Conservation (phyloP, 106 monocot species). For the Chionographis japonica region DNA sequence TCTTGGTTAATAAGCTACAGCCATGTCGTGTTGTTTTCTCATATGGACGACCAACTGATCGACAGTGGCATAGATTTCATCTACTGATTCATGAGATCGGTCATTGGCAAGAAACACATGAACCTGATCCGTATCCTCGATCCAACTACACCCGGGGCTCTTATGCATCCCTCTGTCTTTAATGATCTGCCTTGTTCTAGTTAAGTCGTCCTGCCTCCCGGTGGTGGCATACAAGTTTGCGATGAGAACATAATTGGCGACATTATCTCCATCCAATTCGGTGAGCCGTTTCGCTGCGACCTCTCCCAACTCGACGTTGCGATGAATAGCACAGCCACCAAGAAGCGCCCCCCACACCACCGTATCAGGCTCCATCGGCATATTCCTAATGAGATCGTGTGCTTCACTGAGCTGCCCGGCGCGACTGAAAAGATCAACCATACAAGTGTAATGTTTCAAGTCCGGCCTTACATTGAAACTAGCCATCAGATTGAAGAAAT, state of each 20-base stretch:
- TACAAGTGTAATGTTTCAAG: slow-evolving; percentile 47
- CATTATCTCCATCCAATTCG: slow-evolving; percentile 35
- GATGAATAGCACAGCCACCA: slow-evolving; percentile 33
- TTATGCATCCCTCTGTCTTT: slow-evolving; percentile 32
- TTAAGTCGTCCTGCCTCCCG: slow-evolving; percentile 25
- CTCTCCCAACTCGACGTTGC: slow-evolving; percentile 35
- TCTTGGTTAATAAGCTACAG: not conserved
- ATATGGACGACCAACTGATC: slow-evolving; percentile 23
- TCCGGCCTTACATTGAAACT: slow-evolving; percentile 24
- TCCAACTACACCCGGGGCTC: slow-evolving; percentile 58
- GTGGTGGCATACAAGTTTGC: slow-evolving; percentile 45
- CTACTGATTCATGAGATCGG: slow-evolving; percentile 23
- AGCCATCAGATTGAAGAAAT: slow-evolving; percentile 40
- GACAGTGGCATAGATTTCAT: slow-evolving; percentile 29
- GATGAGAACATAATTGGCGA: slow-evolving; percentile 35
- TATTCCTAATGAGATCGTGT: slow-evolving; percentile 22
- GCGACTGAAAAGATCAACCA: slow-evolving; percentile 60
- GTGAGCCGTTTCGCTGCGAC: slow-evolving; percentile 33
- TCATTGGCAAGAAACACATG: slow-evolving; percentile 52
- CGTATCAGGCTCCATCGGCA: slow-evolving; percentile 55
- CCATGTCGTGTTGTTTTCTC: slow-evolving; percentile 9
- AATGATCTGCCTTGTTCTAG: slow-evolving; percentile 22
- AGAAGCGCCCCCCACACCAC: slow-evolving; percentile 56
- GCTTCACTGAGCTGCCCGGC: slow-evolving; percentile 42
- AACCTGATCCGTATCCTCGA: slow-evolving; percentile 29